Conservation (phyloP, 805 yeast genomes). For the Brettanomyces bruxellensis region DNA sequence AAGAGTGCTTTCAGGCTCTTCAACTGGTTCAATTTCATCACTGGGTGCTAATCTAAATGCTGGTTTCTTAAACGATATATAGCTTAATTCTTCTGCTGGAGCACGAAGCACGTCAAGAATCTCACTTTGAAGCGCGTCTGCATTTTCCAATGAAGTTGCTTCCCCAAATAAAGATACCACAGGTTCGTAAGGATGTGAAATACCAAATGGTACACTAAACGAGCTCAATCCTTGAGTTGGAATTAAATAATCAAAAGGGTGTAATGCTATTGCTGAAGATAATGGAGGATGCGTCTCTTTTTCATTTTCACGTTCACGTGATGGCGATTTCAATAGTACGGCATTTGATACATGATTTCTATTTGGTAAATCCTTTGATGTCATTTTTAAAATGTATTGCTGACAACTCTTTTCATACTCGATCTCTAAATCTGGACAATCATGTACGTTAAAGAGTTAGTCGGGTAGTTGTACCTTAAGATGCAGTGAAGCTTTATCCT, state of each 20-base stretch:
- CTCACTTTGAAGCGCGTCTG: not conserved
- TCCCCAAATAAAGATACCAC: conserved; percentile 13
- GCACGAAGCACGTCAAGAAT: not conserved
- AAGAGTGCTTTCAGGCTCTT: not conserved
- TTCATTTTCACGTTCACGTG: not conserved
- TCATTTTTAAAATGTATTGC: too few species aligned
- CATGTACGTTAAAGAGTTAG: too few species aligned
- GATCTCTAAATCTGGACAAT: too few species aligned
- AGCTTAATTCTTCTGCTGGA: conserved; percentile 9
- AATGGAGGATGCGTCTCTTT: conserved; percentile 4
- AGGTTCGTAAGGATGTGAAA: not conserved
- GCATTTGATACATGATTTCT: too few species aligned
- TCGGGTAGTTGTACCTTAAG: too few species aligned
- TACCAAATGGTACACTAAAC: conserved; percentile 18
- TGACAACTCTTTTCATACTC: too few species aligned
- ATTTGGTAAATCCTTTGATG: too few species aligned
- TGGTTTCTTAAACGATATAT: conserved; percentile 28
- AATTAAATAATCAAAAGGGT: conserved; percentile 28
- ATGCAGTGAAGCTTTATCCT: too few species aligned
- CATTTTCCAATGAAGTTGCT: not conserved
- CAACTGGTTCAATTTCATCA: not conserved
- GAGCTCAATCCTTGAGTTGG: conserved; percentile 29
- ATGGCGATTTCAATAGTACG: too few species aligned
- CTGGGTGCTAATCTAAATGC: conserved; percentile 8
- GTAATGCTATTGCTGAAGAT: conserved; percentile 15